These are phyloP conservation scores for Xylona heveae DNA, from an alignment of 495 filamentous ascomycete species.

Conservation along the genomic window DNA sequence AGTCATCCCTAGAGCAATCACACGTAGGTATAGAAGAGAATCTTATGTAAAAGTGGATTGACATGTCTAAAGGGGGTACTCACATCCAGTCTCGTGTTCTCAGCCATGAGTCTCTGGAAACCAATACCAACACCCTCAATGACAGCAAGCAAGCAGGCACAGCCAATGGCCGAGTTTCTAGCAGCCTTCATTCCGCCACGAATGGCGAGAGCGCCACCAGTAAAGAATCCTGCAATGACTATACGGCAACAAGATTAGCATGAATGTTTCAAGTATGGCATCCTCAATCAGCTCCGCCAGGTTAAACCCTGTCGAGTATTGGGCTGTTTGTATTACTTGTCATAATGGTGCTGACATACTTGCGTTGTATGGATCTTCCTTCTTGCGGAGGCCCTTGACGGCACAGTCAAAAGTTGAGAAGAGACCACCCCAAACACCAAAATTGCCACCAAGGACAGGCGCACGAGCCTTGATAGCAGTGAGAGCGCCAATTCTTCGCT, in stretches of 20 bases:
- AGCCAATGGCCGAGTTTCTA: conserved; percentile 86
- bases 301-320: too few relatives aligned
- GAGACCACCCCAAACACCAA: conserved; percentile 89
- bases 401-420: conserved; percentile 93
- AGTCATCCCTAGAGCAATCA: too few relatives aligned
- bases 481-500: conserved; percentile 84
- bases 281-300: background rate
- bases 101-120: conserved; percentile 90
- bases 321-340: too few relatives aligned
- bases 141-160: conserved; percentile 78
- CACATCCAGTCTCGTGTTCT: conserved; percentile 71
- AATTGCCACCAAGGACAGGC: conserved; percentile 91
- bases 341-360: too few relatives aligned
- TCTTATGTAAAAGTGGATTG: too few relatives aligned
- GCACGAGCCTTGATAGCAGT: conserved; percentile 95
- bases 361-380: conserved; percentile 94
- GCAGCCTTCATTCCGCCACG: conserved; percentile 77
- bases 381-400: conserved; percentile 86
- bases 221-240: conserved; percentile 90
- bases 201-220: conserved; percentile 75
- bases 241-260: conserved; percentile 2
- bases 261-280: background rate
- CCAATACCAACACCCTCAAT: conserved; percentile 97
- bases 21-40: too few relatives aligned
- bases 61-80: too few relatives aligned